phyloP scores from a whole-genome alignment of 495 filamentous ascomycete species.

The Penicillium pancosmium region DNA sequence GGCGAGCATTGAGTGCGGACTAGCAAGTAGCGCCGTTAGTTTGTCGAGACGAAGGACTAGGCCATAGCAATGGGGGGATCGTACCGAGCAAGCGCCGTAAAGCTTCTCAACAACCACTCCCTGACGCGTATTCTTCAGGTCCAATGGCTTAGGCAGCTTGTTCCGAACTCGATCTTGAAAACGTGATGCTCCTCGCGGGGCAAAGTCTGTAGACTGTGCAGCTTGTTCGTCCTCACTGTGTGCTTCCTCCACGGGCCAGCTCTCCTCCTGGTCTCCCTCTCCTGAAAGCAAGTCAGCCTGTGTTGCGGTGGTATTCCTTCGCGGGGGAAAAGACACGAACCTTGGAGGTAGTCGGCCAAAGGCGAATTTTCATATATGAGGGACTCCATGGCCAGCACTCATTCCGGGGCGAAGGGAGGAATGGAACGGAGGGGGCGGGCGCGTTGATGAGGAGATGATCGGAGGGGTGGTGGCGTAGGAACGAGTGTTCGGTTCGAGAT shows the following conservation, averaged over 20 bases:
- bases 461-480: constrained; percentile 6
- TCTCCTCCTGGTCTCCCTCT: constrained; percentile 48
- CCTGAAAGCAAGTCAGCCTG: constrained; percentile 40
- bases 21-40: constrained; percentile 30
- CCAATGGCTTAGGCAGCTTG: constrained; percentile 63
- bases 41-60: background rate
- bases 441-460: constrained; percentile 9
- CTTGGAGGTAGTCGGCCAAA: constrained; percentile 90
- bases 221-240: constrained; percentile 38
- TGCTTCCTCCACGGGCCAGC: constrained; percentile 49
- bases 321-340: constrained; percentile 47
- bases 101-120: constrained; percentile 51
- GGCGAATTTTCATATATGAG: constrained; percentile 89
- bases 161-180: constrained; percentile 68
- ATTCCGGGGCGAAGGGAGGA: constrained; percentile 35
- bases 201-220: constrained; percentile 60
- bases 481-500: background rate
- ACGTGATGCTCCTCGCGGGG: constrained; percentile 70
- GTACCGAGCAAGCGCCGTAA: constrained; percentile 62
- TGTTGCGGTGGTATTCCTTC: too few relatives aligned
- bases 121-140: constrained; percentile 55
- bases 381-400: constrained; percentile 74
- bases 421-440: constrained; percentile 21
- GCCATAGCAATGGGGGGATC: constrained; percentile 2
- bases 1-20: constrained; percentile 65